These are phyloP conservation scores for Triticum urartu DNA, from an alignment of 176 grass and related monocot genomes.

Conservation along the genomic window DNA sequence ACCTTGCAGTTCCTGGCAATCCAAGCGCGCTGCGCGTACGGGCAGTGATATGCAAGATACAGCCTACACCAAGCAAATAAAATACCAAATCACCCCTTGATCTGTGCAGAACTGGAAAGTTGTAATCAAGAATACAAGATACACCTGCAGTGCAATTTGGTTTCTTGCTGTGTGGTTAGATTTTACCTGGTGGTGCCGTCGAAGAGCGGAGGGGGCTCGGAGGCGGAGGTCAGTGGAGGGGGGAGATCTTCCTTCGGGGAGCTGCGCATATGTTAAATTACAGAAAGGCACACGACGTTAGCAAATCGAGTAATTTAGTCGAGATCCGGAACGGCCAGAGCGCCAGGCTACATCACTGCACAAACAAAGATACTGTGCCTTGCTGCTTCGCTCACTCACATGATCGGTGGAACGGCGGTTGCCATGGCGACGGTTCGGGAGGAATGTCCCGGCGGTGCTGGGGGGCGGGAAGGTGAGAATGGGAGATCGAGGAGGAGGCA, in stretches of 20 bases:
- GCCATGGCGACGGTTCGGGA: constrained; percentile 38
- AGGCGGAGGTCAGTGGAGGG: constrained; percentile 42
- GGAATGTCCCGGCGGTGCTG: neutral
- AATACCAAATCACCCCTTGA: neutral
- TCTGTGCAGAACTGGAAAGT: neutral
- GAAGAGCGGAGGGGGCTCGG: constrained; percentile 65
- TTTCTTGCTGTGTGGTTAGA: neutral
- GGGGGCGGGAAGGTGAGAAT: neutral
- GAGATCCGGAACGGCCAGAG: neutral
- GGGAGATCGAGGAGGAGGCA: neutral
- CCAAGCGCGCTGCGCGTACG: constrained; percentile 84
- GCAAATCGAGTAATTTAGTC: neutral
- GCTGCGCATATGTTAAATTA: constrained; percentile 16
- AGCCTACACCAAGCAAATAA: constrained; percentile 41
- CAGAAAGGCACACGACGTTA: neutral
- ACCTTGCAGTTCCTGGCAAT: constrained; percentile 86
- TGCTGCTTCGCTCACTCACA: constrained; percentile 22
- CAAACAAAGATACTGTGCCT: neutral
- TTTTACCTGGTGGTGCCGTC: constrained; percentile 74
- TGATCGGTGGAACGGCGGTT: constrained; percentile 6
- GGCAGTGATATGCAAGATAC: constrained; percentile 69
- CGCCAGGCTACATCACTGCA: neutral
- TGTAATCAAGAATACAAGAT: too few species aligned
- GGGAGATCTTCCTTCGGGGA: constrained; percentile 56
- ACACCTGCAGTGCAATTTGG: neutral